Evolutionary conservation across 2,329 filamentous ascomycete species (phyloP).

Genomic region (Emmonsiellopsis sp.): DNA sequence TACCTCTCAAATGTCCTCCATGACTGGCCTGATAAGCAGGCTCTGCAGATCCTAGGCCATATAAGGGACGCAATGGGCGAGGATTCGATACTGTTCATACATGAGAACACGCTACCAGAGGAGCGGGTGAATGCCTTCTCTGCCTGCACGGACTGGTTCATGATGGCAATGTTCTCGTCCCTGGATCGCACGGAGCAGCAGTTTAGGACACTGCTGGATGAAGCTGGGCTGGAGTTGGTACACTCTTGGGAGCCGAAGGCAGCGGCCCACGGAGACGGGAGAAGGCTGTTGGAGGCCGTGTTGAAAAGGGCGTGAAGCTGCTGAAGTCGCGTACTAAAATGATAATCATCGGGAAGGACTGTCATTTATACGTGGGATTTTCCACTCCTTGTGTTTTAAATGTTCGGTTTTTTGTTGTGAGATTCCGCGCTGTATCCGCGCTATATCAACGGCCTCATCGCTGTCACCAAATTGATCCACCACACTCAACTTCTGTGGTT

Average conservation of each 20-base stretch:
- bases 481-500: too few species aligned
- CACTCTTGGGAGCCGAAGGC: slow-evolving; percentile 14
- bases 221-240: slow-evolving; percentile 23
- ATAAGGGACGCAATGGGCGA: slow-evolving; percentile 14
- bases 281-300: background rate
- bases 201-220: slow-evolving; percentile 22
- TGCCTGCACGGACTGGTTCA: slow-evolving; percentile 25
- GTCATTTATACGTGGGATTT: too few species aligned
- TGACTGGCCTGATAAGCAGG: slow-evolving; percentile 25
- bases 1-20: slow-evolving; percentile 25
- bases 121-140: background rate
- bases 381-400: too few species aligned
- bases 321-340: too few species aligned
- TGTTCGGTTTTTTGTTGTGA: too few species aligned
- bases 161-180: slow-evolving; percentile 26
- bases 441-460: too few species aligned
- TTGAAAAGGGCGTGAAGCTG: slow-evolving; percentile 8
- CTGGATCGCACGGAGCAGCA: slow-evolving; percentile 28
- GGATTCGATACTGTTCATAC: slow-evolving; percentile 29
- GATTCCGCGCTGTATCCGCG: too few species aligned
- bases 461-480: too few species aligned
- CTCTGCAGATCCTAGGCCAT: slow-evolving; percentile 22
- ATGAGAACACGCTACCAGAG: slow-evolving; percentile 23
- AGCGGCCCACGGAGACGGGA: background rate
- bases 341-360: too few species aligned